Conservation (phyloP, 2,329 filamentous ascomycete species). For the Sporothrix globosa region DNA sequence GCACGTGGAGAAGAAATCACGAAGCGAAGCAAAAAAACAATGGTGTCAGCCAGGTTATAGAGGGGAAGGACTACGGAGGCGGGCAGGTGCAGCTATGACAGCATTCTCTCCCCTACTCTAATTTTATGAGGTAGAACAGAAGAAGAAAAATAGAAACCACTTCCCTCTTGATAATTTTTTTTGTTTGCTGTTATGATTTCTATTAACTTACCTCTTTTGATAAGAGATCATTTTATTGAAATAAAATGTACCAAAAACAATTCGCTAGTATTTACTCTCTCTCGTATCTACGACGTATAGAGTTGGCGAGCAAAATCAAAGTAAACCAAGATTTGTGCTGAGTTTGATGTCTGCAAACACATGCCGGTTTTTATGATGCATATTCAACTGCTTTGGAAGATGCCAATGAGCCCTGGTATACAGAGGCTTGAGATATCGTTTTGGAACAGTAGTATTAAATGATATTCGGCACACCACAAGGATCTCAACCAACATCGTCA, state of each 20-base stretch:
- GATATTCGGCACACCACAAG: constrained; percentile 7
- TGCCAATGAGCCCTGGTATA: too few species aligned
- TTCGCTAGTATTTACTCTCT: too few species aligned
- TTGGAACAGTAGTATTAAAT: constrained; percentile 4
- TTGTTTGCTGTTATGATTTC: neutral
- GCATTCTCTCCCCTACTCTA: constrained; percentile 14
- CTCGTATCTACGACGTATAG: too few species aligned
- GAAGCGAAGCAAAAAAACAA: neutral
- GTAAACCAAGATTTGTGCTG: neutral
- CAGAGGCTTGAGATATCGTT: too few species aligned
- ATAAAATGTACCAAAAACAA: too few species aligned
- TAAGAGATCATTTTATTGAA: too few species aligned
- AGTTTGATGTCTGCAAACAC: too few species aligned
- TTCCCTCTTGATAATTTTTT: neutral
- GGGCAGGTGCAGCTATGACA: neutral
- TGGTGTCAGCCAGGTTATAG: neutral
- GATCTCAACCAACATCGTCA: neutral
- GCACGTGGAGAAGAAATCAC: neutral
- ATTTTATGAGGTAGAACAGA: neutral
- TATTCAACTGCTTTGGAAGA: too few species aligned
- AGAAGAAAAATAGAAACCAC: neutral
- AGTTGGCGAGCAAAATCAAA: neutral
- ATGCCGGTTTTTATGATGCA: too few species aligned
- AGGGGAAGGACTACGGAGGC: neutral
- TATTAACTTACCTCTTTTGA: neutral